A percentile compares a stretch with the other conserved stretches of the same genome.
phyloP scores from a whole-genome alignment of 306 rosid species.

The Lithocarpus polystachyus region DNA sequence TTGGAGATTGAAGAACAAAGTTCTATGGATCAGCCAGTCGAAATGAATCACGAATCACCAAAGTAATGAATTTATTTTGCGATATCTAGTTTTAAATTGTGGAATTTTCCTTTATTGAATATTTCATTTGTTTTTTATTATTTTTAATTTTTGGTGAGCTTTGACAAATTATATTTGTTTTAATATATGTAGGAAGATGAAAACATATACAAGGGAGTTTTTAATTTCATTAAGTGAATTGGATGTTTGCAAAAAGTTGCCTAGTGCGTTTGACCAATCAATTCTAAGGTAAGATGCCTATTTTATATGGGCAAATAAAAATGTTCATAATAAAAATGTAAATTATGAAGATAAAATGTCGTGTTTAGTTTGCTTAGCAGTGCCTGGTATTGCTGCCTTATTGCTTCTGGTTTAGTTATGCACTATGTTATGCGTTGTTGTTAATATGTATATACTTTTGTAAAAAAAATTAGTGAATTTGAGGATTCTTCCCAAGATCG shows the following conservation, averaged over 20 bases:
- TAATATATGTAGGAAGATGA: constrained; percentile 53
- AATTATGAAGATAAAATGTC: not conserved
- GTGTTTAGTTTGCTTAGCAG: not conserved
- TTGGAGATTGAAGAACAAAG: constrained; percentile 47
- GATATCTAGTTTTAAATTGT: not conserved
- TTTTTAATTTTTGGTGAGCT: constrained; percentile 13
- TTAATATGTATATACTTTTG: constrained; percentile 3
- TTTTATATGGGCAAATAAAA: not conserved
- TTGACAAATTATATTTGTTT: constrained; percentile 11
- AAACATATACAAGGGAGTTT: constrained; percentile 69
- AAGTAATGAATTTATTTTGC: constrained; percentile 43
- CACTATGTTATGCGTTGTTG: constrained; percentile 21
- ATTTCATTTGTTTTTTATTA: not conserved
- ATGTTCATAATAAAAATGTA: too few species aligned
- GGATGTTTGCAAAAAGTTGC: constrained; percentile 76
- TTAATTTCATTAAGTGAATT: constrained; percentile 70
- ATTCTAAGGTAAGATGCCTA: constrained; percentile 53
- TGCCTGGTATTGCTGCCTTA: not conserved
- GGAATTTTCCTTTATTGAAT: not conserved
- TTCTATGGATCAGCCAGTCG: constrained; percentile 37
- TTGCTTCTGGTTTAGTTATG: not conserved
- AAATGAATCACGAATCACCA: constrained; percentile 39
- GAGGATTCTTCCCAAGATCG: constrained; percentile 67
- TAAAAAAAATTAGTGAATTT: constrained; percentile 58
- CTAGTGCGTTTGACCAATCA: constrained; percentile 73